Evolutionary conservation across 2,329 filamentous ascomycete genomes (phyloP), one percentile per base, ranked within the genome.

Genomic region (Pestalotiopsis fici): DNA sequence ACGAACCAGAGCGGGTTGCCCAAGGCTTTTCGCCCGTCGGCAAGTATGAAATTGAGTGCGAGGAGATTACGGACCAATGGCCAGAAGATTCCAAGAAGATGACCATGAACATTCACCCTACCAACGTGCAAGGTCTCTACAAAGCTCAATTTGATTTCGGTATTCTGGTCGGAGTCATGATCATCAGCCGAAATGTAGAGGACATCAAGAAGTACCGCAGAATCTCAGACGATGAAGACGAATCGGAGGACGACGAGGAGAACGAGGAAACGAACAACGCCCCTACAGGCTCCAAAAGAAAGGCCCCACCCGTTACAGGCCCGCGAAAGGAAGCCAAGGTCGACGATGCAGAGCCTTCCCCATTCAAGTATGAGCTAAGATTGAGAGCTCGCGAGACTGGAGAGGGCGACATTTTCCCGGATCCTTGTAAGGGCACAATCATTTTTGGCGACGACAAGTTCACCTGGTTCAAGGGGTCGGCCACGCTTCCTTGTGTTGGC

Each of bases 101-200:
- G 64, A 71, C 65, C 5, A 68, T 78, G 39, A 69, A 77, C 59
- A 70, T 78, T 27, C 65, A 63, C 4, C 63, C 68, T 28, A 76
- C 74, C 23, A 67, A 69, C 21, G 68, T 71, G 13, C 61, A 70
- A 3, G 73, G 73, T 47, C 66, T 78, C 60, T 78, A 72, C 68
- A 69, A 74, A 66, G 75, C 68, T 47, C 69, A 71, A 18, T 76
- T 78, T 59, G 69, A 79, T 65, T 76, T 78, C 67, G 72, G 77
- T 21, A 66, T 76, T 28, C 39, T 78, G 4, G 68, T 76, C 28
- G 76, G 76, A 47, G 69, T 75, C 25, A 76, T 78, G 73, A 65
- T 76, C 3, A 60, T 77, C 15, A 71, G 73, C 2, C 67, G 67
- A 47, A 67, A 18, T 62, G 63, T 50, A 18, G 18, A 18, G n/a